Percentiles rank a stretch among this genome's conserved stretches.
Conservation (phyloP, 306 rosid species). For the Fragaria iinumae region DNA sequence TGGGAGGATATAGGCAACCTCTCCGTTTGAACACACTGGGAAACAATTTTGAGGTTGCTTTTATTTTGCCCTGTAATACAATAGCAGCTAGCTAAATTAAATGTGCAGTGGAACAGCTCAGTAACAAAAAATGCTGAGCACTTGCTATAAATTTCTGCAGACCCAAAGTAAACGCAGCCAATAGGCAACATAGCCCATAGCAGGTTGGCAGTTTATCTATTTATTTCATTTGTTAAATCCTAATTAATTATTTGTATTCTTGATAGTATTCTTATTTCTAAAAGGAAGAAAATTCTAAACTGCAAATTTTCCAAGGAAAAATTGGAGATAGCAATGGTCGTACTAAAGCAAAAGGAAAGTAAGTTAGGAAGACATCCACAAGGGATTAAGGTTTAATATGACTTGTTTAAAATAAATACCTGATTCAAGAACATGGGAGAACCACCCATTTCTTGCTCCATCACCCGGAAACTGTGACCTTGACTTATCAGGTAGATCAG, state of each 20-base stretch:
- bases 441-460: constrained; percentile 45
- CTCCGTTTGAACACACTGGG: constrained; percentile 53
- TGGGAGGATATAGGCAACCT: constrained; percentile 46
- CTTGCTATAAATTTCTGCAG: constrained; percentile 8
- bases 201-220: neutral
- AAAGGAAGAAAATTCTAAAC: neutral
- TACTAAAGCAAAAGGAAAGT: neutral
- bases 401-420: constrained; percentile 49
- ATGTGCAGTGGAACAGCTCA: neutral
- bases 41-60: constrained; percentile 39
- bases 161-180: neutral
- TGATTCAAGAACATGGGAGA: constrained; percentile 52
- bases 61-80: constrained; percentile 55
- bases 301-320: neutral
- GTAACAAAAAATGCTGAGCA: constrained; percentile 10
- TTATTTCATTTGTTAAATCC: constrained; percentile 9
- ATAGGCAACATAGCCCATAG: constrained; percentile 7
- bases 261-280: neutral
- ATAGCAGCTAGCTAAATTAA: constrained; percentile 21
- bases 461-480: constrained; percentile 38
- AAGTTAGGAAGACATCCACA: neutral
- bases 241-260: neutral
- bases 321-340: neutral
- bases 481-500: constrained; percentile 42
- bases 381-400: constrained; percentile 13